A percentile compares a stretch with the other conserved stretches of the same genome.
Evolutionary conservation across 768 basidiomycete species (phyloP).

Genomic region (Leucosporidium scottii): DNA sequence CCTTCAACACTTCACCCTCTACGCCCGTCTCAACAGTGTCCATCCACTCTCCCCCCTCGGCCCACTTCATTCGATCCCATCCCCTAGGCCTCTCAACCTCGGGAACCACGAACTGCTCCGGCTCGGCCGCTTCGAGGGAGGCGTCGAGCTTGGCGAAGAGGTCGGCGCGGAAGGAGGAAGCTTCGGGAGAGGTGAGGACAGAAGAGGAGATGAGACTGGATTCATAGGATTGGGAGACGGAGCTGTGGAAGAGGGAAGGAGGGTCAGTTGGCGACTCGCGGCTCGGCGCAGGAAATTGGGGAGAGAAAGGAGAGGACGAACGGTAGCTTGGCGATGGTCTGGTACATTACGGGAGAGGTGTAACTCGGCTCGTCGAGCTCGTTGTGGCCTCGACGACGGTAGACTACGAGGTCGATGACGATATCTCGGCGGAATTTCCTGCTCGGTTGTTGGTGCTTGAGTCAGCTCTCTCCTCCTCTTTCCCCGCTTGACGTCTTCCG

Average conservation of each 20-base stretch:
- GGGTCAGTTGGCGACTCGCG: too few species aligned
- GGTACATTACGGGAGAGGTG: slow-evolving; percentile 86
- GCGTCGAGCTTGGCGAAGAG: slow-evolving; percentile 62
- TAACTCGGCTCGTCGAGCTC: slow-evolving; percentile 48
- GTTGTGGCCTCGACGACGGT: slow-evolving; percentile 59
- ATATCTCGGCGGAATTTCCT: slow-evolving; percentile 51
- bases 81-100: slow-evolving; percentile 54
- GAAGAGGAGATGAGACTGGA: slow-evolving; percentile 43
- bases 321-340: slow-evolving; percentile 75
- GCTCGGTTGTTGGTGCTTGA: neutral
- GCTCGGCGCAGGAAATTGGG: too few species aligned
- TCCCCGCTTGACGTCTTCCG: too few species aligned
- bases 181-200: slow-evolving; percentile 51
- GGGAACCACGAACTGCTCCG: slow-evolving; percentile 45
- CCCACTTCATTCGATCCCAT: slow-evolving; percentile 62
- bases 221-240: slow-evolving; percentile 25
- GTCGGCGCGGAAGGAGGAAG: slow-evolving; percentile 50
- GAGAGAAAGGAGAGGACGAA: slow-evolving; percentile 46
- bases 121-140: slow-evolving; percentile 51
- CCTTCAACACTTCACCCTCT: slow-evolving; percentile 48
- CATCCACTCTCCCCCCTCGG: slow-evolving; percentile 52
- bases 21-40: slow-evolving; percentile 65
- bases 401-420: slow-evolving; percentile 80
- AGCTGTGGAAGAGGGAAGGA: neutral
- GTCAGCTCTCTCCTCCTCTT: neutral